Conservation (phyloP, 139 green algal species). For the Picochlorum sp. region DNA sequence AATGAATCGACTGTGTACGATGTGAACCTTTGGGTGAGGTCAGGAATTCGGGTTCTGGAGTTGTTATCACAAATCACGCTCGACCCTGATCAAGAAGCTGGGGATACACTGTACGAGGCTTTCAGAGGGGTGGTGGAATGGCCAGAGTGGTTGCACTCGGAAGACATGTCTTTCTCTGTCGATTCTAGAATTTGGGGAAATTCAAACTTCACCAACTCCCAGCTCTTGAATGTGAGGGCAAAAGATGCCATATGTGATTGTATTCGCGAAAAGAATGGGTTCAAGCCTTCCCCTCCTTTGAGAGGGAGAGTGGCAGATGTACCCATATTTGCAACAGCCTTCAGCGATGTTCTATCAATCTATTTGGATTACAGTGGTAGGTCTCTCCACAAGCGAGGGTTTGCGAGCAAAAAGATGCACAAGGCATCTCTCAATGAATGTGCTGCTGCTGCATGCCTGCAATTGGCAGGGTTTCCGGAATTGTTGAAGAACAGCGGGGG, state of each 20-base stretch:
- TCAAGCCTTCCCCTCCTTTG: conserved; percentile 48
- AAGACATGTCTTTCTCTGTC: conserved; percentile 43
- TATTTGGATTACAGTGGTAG: conserved; percentile 79
- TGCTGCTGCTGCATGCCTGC: conserved; percentile 70
- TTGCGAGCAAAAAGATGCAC: conserved; percentile 67
- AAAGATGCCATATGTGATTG: conserved; percentile 83
- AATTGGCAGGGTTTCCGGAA: conserved; percentile 52
- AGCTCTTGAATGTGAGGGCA: conserved; percentile 36
- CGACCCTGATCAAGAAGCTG: conserved; percentile 21
- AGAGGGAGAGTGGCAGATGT: conserved; percentile 45
- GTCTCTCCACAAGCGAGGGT: conserved; percentile 80
- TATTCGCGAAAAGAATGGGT: conserved; percentile 40
- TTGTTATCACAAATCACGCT: conserved; percentile 48
- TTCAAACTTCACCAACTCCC: conserved; percentile 39
- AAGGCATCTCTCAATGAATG: conserved; percentile 80
- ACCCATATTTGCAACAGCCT: conserved; percentile 66
- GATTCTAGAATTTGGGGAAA: conserved; percentile 55
- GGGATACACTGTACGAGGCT: conserved; percentile 56
- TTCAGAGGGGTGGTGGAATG: conserved; percentile 46
- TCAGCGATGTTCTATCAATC: conserved; percentile 48
- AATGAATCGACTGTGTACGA: conserved; percentile 38
- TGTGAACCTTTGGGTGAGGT: conserved; percentile 64
- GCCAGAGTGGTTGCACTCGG: conserved; percentile 32
- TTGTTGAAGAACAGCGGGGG: not conserved
- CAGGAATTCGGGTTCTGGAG: conserved; percentile 60